phyloP scores from a whole-genome alignment of 176 grass and related monocot species.

The Miscanthus lutarioriparius region DNA sequence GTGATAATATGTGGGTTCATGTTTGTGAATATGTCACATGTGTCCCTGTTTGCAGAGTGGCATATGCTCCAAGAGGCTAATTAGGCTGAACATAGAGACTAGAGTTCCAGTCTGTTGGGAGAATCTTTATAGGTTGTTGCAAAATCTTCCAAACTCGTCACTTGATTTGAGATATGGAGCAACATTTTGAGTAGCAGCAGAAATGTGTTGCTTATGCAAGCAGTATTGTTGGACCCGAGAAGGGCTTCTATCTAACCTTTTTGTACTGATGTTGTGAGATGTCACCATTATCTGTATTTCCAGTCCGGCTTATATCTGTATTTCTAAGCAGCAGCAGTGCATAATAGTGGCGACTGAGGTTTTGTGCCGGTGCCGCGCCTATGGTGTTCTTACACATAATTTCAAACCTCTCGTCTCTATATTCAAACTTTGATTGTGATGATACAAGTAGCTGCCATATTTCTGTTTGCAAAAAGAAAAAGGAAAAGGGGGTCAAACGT shows the following conservation, averaged over 20 bases:
- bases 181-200: constrained; percentile 11
- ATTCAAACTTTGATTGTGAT: background rate
- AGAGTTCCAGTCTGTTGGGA: constrained; percentile 19
- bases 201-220: constrained; percentile 16
- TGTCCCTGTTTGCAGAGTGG: constrained; percentile 20
- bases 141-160: background rate
- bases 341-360: background rate
- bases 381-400: background rate
- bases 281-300: background rate
- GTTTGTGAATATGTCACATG: constrained; percentile 22
- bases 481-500: background rate
- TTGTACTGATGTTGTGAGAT: constrained; percentile 17
- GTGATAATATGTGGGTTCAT: constrained; percentile 14
- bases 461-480: background rate
- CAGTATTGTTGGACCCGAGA: constrained; percentile 13
- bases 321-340: background rate
- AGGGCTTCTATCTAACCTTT: constrained; percentile 12
- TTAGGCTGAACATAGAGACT: constrained; percentile 26
- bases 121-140: constrained; percentile 21
- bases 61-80: constrained; percentile 34
- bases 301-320: constrained; percentile 7
- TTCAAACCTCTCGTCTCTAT: too few species aligned
- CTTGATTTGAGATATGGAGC: constrained; percentile 16
- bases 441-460: background rate
- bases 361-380: background rate